Evolutionary conservation across 495 filamentous ascomycete species (phyloP).

Genomic region (Neurospora sublineolata): DNA sequence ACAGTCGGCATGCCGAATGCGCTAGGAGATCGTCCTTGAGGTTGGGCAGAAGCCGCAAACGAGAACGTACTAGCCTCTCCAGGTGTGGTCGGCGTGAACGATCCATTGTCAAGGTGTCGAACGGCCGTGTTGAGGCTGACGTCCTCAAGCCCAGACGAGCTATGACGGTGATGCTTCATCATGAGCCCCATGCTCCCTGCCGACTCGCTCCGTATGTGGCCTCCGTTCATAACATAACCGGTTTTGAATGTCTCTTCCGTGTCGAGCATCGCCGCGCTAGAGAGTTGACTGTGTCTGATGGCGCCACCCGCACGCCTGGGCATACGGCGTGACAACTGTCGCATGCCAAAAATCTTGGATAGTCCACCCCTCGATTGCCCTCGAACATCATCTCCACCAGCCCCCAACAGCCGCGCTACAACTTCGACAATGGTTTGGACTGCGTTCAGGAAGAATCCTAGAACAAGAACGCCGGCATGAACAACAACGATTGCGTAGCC

Average conservation of each 20-base stretch:
- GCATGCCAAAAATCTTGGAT: conserved; percentile 82
- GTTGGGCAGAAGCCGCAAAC: conserved; percentile 44
- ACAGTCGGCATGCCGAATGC: conserved; percentile 38
- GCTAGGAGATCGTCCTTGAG: conserved; percentile 26
- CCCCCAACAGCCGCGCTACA: conserved; percentile 63
- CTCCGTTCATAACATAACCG: conserved; percentile 49
- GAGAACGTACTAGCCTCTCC: conserved; percentile 59
- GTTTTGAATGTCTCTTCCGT: conserved; percentile 51
- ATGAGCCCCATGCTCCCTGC: conserved; percentile 67
- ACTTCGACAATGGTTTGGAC: conserved; percentile 85
- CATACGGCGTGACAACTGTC: conserved; percentile 72
- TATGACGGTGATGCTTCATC: conserved; percentile 30
- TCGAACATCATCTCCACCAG: conserved; percentile 58
- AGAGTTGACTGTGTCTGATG: conserved; percentile 65
- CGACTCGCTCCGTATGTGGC: conserved; percentile 68
- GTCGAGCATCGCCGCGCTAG: conserved; percentile 66
- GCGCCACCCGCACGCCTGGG: conserved; percentile 44
- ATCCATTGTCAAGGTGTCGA: conserved; percentile 28
- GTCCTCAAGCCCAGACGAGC: conserved; percentile 32
- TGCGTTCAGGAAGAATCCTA: conserved; percentile 89
- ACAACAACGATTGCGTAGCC: conserved; percentile 84
- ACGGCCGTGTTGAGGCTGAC: conserved; percentile 29
- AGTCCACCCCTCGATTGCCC: conserved; percentile 77
- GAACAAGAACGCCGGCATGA: conserved; percentile 77
- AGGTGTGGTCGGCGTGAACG: conserved; percentile 57